These are phyloP conservation scores for Tulasnella sp. DNA, from an alignment of 768 basidiomycete species.

Conservation along the genomic window DNA sequence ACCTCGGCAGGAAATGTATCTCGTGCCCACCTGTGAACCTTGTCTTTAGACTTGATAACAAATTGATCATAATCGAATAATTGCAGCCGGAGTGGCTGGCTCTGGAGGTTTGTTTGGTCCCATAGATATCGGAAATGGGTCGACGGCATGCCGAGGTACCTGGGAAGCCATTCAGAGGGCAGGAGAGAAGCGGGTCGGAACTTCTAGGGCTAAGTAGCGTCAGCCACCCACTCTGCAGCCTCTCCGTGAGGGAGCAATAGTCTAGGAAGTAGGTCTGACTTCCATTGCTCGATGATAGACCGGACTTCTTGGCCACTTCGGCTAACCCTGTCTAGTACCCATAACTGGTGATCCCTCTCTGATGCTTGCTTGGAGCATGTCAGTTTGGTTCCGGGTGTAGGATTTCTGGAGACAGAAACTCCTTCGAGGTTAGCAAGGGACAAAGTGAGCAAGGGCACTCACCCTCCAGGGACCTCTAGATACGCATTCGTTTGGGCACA, in stretches of 20 bases:
- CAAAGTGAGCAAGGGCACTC: no score
- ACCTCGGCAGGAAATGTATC: not conserved
- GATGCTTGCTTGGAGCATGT: no score
- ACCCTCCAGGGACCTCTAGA: no score
- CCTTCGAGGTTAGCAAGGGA: no score
- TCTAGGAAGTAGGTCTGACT: not conserved
- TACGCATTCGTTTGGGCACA: no score
- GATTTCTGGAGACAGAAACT: no score
- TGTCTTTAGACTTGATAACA: slow-evolving; percentile 8
- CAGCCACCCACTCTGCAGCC: not conserved
- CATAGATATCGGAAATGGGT: not conserved
- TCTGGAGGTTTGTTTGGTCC: not conserved
- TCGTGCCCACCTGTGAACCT: not conserved
- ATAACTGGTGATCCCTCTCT: not conserved
- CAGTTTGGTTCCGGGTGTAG: no score
- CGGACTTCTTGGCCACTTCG: not conserved
- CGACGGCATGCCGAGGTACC: not conserved
- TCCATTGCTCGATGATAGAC: not conserved
- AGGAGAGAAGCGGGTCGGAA: not conserved
- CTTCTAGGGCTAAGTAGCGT: not conserved
- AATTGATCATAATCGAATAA: slow-evolving; percentile 1
- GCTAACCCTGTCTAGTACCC: not conserved
- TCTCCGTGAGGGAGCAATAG: not conserved
- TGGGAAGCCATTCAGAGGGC: not conserved
- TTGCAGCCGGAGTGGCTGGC: not conserved